Percentiles rank a stretch among this genome's conserved stretches.
phyloP scores from a whole-genome alignment of 306 rosid genomes.

The Argentina anserina region DNA sequence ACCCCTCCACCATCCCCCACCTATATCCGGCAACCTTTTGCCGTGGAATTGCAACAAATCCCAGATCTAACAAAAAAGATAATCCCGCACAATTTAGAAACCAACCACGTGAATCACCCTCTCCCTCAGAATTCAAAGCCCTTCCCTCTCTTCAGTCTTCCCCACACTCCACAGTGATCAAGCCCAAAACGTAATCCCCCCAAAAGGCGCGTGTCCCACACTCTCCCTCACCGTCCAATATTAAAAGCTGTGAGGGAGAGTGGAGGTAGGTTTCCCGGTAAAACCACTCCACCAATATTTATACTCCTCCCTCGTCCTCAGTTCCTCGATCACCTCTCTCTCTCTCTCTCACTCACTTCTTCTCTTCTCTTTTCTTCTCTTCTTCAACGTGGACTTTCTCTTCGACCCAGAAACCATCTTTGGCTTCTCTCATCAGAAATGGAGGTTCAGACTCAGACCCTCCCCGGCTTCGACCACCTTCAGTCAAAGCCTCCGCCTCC shows the following conservation, averaged over 20 bases:
- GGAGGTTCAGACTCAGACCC: slow-evolving; percentile 47
- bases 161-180: neutral
- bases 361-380: neutral
- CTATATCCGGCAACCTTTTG: neutral
- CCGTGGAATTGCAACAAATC: neutral
- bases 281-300: neutral
- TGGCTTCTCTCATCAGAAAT: slow-evolving; percentile 16
- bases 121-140: neutral
- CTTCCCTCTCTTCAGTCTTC: neutral
- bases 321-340: too few species aligned
- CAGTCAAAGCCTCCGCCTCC: slow-evolving; percentile 15
- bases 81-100: too few species aligned
- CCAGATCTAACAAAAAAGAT: too few species aligned
- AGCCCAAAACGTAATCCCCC: neutral
- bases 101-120: neutral
- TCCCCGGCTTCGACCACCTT: slow-evolving; percentile 27
- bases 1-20: neutral
- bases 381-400: neutral
- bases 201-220: neutral
- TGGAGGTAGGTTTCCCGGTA: slow-evolving; percentile 16
- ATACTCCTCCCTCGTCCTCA: too few species aligned
- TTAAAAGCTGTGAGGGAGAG: neutral
- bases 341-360: too few species aligned
- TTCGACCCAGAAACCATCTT: neutral
- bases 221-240: neutral